Percentiles rank a stretch among this genome's conserved stretches.
These are phyloP conservation scores for Aleurites moluccanus DNA, from an alignment of 441 rosid genomes.

Conservation along the genomic window DNA sequence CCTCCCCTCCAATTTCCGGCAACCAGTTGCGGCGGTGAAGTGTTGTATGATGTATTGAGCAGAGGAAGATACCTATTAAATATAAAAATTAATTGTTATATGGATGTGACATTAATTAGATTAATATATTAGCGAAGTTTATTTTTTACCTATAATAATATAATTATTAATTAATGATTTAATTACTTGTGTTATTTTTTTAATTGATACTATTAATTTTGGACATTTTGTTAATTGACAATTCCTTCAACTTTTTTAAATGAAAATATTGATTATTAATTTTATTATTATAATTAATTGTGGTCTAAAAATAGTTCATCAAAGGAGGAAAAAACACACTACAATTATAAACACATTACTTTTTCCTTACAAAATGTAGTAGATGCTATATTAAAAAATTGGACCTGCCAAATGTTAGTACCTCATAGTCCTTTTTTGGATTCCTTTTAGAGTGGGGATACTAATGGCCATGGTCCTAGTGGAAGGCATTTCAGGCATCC, in stretches of 20 bases:
- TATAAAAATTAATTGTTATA: background rate
- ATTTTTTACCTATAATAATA: background rate
- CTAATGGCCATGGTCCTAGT: constrained; percentile 13
- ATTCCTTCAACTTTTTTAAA: background rate
- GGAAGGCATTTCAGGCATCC: constrained; percentile 10
- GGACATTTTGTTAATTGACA: background rate
- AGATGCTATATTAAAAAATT: background rate
- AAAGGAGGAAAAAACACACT: background rate
- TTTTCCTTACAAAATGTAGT: background rate
- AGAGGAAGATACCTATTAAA: constrained; percentile 73
- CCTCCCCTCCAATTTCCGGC: constrained; percentile 65
- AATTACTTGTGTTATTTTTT: background rate
- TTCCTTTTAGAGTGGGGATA: constrained; percentile 22
- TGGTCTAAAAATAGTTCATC: background rate
- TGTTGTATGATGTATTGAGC: constrained; percentile 93
- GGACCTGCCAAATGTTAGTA: constrained; percentile 25
- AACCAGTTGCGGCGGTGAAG: constrained; percentile 90
- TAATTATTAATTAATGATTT: background rate
- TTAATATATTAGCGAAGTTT: background rate
- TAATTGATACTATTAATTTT: background rate
- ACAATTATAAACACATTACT: background rate
- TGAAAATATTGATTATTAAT: background rate
- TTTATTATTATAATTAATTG: background rate
- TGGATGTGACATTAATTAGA: background rate
- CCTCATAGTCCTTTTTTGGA: constrained; percentile 6